Evolutionary conservation across 192 early-diverging fungal genomes (phyloP), one percentile per base, ranked within the genome.

Genomic region (Paraglomus brasilianum): DNA sequence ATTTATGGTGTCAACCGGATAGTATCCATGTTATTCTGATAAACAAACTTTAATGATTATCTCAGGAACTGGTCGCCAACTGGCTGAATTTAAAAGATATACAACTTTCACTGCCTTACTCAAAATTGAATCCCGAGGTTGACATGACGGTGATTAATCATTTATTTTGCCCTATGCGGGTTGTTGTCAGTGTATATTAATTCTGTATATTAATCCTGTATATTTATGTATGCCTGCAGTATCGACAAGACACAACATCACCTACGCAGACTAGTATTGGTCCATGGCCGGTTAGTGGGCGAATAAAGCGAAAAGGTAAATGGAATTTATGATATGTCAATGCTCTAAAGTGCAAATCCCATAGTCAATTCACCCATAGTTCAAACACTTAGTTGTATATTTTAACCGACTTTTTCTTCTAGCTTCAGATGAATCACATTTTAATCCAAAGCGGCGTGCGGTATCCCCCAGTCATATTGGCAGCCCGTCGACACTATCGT

Each of bases 251-350:
- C 38, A 69, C 66, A 8, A 50, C 66, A 39, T 69, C 66, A 43
- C 66, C 66, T 5, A 69, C 66, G 4, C 56, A 50, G 8, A 22
- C 66, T 10, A 56, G 17, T 56, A 53, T 50, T 52, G 66, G 66
- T 1, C 52, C 66, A 56, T 69, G 50, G 52, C 41, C 66, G 2
- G 36, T 49, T n/a, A 51, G 52, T 55, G 43, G 66, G 21, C 51
- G 66, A 30, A 69, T 69, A 69, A 69, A 69, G 9, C 66, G 66
- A 55, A 69, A 69, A 69, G 66, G 66, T 69, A 6, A 56, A 21
- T 11, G 53, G 6, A 56, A 24, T 21, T 56, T 21, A 56, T 21
- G 53, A 21, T 17, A 11, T 6, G 4, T 56, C 36, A 17, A 17
- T 56, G 10, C 21, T 4, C 2, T 22, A 9, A 24, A 36, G 9